Percentiles rank a stretch among this genome's conserved stretches.
Evolutionary conservation across 2,329 filamentous ascomycete genomes (phyloP).

Genomic region (Alternaria arborescens): DNA sequence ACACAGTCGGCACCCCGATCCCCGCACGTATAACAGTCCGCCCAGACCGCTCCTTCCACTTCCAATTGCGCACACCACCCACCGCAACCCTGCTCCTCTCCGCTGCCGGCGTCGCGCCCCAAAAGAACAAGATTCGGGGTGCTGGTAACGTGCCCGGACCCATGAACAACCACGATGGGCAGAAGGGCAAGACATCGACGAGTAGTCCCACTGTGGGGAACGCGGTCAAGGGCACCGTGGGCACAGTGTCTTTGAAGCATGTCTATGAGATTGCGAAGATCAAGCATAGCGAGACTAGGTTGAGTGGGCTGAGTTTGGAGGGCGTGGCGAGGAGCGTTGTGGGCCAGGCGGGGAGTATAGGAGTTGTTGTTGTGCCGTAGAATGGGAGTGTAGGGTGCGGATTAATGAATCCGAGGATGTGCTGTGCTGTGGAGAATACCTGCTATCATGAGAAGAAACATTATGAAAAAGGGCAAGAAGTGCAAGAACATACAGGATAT

Average conservation of each 20-base stretch:
- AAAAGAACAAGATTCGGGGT: slow-evolving; percentile 78
- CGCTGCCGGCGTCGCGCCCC: slow-evolving; percentile 77
- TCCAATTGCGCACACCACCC: slow-evolving; percentile 93
- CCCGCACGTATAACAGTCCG: slow-evolving; percentile 91
- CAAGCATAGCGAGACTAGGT: slow-evolving; percentile 68
- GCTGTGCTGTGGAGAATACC: not conserved
- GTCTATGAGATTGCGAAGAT: slow-evolving; percentile 98
- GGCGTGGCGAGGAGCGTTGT: slow-evolving; percentile 78
- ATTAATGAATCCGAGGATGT: no score
- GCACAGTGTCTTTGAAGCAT: slow-evolving; percentile 90
- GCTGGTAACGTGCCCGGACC: slow-evolving; percentile 65
- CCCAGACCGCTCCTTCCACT: slow-evolving; percentile 90
- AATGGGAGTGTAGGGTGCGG: not conserved
- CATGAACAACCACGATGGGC: slow-evolving; percentile 49
- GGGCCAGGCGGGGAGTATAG: slow-evolving; percentile 61
- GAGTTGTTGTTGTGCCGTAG: slow-evolving; percentile 59
- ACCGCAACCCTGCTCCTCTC: slow-evolving; percentile 89
- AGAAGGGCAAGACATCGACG: slow-evolving; percentile 49
- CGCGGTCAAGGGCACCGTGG: slow-evolving; percentile 80
- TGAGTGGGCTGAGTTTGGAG: slow-evolving; percentile 79
- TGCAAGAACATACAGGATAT: not conserved
- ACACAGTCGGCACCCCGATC: slow-evolving; percentile 82
- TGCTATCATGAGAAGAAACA: not conserved
- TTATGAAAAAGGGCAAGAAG: not conserved
- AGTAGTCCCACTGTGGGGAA: slow-evolving; percentile 55